Percentiles rank a stretch among this genome's conserved stretches.
Evolutionary conservation across 2,329 filamentous ascomycete genomes (phyloP).

Genomic region (Fusarium guadeloupense): DNA sequence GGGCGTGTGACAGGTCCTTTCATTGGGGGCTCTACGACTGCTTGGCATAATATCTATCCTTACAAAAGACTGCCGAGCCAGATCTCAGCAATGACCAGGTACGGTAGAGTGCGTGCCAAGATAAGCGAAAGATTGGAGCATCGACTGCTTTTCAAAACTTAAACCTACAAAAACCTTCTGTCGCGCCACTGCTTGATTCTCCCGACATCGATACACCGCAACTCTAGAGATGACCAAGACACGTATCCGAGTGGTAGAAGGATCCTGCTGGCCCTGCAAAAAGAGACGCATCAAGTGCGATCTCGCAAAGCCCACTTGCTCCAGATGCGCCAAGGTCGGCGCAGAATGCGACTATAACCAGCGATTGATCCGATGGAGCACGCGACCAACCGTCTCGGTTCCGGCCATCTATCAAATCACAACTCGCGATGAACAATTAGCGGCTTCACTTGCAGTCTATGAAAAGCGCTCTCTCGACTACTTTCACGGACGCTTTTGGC

Average conservation of each 20-base stretch:
- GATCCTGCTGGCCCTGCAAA: slow-evolving; percentile 58
- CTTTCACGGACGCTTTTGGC: slow-evolving; percentile 49
- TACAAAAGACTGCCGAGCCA: background rate
- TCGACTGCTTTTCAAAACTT: background rate
- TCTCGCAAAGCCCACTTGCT: slow-evolving; percentile 50
- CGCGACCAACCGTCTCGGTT: slow-evolving; percentile 46
- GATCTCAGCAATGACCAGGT: background rate
- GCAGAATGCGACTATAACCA: slow-evolving; percentile 46
- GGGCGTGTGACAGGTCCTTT: background rate
- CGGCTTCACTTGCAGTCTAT: slow-evolving; percentile 40
- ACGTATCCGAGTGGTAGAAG: slow-evolving; percentile 42
- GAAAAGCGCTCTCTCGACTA: slow-evolving; percentile 47
- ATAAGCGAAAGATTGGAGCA: background rate
- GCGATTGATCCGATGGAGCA: slow-evolving; percentile 54
- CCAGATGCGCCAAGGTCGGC: slow-evolving; percentile 47
- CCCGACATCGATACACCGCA: background rate
- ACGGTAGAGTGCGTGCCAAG: background rate
- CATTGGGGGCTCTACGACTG: background rate
- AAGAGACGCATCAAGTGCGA: slow-evolving; percentile 56
- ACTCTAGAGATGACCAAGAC: slow-evolving; percentile 10
- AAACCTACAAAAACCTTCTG: background rate
- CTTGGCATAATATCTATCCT: background rate
- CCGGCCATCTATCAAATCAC: slow-evolving; percentile 45
- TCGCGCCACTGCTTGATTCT: background rate
- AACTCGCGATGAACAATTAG: slow-evolving; percentile 40